These are phyloP conservation scores for Neofusicoccum parvum DNA, from an alignment of 2,329 filamentous ascomycete species.

Conservation along the genomic window DNA sequence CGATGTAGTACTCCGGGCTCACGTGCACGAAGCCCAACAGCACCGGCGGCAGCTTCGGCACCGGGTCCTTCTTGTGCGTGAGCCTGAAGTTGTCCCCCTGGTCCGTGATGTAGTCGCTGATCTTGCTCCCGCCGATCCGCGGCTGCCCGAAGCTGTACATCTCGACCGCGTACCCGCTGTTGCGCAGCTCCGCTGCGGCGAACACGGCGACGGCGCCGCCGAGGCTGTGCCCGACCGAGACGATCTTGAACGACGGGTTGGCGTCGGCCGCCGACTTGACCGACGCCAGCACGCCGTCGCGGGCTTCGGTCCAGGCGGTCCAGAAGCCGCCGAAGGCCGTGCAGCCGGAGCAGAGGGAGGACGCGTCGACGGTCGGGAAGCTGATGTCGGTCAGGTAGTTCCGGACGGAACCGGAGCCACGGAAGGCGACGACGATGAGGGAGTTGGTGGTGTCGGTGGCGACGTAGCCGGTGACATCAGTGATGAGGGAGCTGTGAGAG, in stretches of 20 bases:
- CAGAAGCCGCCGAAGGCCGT: conserved; percentile 61
- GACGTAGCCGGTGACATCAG: conserved; percentile 52
- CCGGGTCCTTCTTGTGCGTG: conserved; percentile 68
- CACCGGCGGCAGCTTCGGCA: conserved; percentile 66
- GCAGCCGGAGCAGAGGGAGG: conserved; percentile 51
- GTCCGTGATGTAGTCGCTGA: conserved; percentile 57
- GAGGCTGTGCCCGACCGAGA: conserved; percentile 69
- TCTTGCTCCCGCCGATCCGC: conserved; percentile 61
- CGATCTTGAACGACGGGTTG: conserved; percentile 56
- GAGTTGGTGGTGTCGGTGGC: conserved; percentile 49
- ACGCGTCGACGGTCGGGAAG: conserved; percentile 44
- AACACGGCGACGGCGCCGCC: conserved; percentile 67
- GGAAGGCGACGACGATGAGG: conserved; percentile 62
- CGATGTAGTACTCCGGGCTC: conserved; percentile 66
- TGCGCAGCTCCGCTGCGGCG: conserved; percentile 59
- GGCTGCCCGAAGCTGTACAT: conserved; percentile 71
- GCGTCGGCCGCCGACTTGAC: conserved; percentile 48
- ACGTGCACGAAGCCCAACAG: conserved; percentile 65
- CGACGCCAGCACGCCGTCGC: conserved; percentile 44
- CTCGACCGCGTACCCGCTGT: conserved; percentile 51
- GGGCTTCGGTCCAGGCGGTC: conserved; percentile 60
- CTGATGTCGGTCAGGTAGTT: conserved; percentile 64
- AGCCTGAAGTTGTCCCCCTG: conserved; percentile 63
- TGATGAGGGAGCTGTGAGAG: conserved; percentile 32
- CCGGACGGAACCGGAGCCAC: conserved; percentile 59